phyloP scores from a whole-genome alignment of 2,329 filamentous ascomycete genomes.

The Hypocreales sp. region DNA sequence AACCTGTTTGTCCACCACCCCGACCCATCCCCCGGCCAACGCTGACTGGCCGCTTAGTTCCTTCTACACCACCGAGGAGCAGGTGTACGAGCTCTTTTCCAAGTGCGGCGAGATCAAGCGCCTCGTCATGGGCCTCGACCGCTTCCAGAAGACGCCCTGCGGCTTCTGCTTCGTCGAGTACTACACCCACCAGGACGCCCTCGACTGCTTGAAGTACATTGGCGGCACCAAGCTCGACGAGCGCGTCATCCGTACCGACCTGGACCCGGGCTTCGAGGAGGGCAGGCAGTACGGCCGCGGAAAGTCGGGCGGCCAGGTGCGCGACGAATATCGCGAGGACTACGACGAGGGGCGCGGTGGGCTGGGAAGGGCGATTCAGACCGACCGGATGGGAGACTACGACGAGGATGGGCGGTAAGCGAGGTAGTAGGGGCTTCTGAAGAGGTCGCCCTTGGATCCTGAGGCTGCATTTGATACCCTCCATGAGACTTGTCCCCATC shows the following conservation, averaged over 20 bases:
- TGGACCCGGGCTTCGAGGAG: conserved; percentile 92
- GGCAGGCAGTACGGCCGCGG: conserved; percentile 91
- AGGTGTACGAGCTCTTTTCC: conserved; percentile 91
- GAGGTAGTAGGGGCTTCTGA: conserved; percentile 1
- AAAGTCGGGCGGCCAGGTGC: conserved; percentile 90
- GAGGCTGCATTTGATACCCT: conserved; percentile 16
- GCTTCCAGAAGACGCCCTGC: conserved; percentile 94
- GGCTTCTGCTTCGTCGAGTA: conserved; percentile 99
- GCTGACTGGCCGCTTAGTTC: conserved; percentile 37
- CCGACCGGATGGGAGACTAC: conserved; percentile 27
- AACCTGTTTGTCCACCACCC: conserved; percentile 50
- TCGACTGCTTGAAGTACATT: conserved; percentile 98
- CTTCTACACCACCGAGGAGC: conserved; percentile 97
- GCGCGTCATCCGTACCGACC: conserved; percentile 84
- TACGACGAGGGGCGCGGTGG: conserved; percentile 91
- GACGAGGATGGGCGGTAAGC: conserved; percentile 21
- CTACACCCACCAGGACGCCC: conserved; percentile 90
- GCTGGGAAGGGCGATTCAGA: conserved; percentile 60
- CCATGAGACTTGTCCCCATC: too few relatives aligned
- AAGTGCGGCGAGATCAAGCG: conserved; percentile 98
- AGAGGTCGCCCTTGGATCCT: too few relatives aligned
- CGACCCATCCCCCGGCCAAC: neutral
- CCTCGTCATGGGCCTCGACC: conserved; percentile 91
- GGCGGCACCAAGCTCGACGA: conserved; percentile 97
- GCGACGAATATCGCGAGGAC: conserved; percentile 95